Evolutionary conservation across 2,329 filamentous ascomycete genomes (phyloP), one percentile per base, ranked within the genome.

Genomic region (Colletotrichum sojae): DNA sequence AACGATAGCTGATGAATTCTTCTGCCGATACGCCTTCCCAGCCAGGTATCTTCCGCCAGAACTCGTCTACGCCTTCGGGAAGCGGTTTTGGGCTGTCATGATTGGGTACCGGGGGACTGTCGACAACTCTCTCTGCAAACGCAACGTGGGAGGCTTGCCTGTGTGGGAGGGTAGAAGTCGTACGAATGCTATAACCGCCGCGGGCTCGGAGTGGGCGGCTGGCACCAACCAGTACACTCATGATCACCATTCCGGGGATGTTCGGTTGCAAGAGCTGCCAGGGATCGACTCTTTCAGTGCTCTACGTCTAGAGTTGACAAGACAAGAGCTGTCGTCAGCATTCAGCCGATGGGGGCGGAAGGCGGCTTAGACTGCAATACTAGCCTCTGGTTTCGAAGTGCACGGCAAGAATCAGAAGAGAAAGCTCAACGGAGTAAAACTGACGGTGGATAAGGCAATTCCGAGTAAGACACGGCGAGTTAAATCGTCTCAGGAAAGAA

Each of bases 1-100:
- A 90, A 12, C 79, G 75, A 67, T 89, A 86, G 40, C 80, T 85
- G 20, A 87, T 77, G 71, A 89, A 90, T 0, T 87, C 78, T 2
- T 83, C 76, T 3, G 78, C 73, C 0, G 83, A 73, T 0, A 88
- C 79, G 71, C 87, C 73, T 63, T 82, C 78, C 86, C 86, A 90
- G 22, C 81, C 74, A 1, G 82, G 76, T 16, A 89, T 79, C 16
- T 80, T 81, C 22, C 83, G 82, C 87, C 87, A 89, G 71, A 88
- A 89, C 52, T 82, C 77, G 22, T 81, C 78, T 0, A 49, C 56
- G 5, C 57, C 25, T 2, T 67, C 60, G 13, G 66, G 63, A 45
- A n/a, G 12, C 48, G 60, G 36, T 43, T 10, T 31, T 46, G 8
- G 22, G 10, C 39, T 25, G 31, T 10, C 31, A 9, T 25, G 40